Evolutionary conservation across 768 basidiomycete species (phyloP).

Genomic region (Macrolepiota albuminosa): DNA sequence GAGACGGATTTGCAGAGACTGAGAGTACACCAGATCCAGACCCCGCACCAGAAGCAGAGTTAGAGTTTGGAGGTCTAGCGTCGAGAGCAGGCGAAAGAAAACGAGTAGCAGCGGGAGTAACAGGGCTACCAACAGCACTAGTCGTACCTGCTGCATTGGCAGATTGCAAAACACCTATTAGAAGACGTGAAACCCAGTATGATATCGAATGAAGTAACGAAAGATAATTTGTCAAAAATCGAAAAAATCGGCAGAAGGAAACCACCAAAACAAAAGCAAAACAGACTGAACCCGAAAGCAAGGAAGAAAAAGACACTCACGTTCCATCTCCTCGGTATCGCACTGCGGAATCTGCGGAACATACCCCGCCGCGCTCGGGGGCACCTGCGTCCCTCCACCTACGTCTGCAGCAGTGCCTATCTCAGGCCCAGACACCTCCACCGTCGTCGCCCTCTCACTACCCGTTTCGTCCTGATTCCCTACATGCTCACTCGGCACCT

Average conservation of each 20-base stretch:
- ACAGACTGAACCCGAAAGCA: neutral
- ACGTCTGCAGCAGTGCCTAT: neutral
- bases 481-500: no score
- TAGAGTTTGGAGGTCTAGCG: neutral
- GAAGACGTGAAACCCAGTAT: neutral
- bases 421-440: neutral
- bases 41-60: neutral
- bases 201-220: neutral
- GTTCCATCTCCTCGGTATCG: neutral
- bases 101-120: neutral
- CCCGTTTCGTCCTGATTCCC: no score
- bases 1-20: neutral
- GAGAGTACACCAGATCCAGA: neutral
- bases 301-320: neutral
- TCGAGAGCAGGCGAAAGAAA: neutral
- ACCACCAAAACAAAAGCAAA: neutral
- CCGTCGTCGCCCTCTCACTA: constrained; percentile 3
- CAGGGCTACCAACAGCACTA: neutral
- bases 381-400: neutral
- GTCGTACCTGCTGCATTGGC: neutral
- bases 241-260: neutral
- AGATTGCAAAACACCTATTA: neutral
- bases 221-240: neutral
- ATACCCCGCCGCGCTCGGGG: constrained; percentile 1
- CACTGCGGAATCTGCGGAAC: constrained; percentile 1